Conservation (phyloP, 2,329 filamentous ascomycete genomes). For the Clarireedia hainanense region DNA sequence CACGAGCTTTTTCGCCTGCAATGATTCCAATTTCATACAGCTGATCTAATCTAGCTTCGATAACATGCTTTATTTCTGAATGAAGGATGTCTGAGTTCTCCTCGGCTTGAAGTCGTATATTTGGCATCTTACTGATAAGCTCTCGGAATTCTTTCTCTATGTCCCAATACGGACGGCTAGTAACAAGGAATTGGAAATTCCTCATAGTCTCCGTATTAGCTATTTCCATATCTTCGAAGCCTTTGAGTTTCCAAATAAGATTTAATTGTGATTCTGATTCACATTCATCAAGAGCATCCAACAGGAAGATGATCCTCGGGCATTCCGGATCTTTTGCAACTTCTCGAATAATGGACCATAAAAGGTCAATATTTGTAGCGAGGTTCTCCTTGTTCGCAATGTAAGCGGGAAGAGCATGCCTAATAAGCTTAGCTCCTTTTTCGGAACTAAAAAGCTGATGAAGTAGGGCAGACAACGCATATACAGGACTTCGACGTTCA, state of each 20-base stretch:
- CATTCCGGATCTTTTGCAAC: constrained; percentile 1
- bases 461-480: constrained; percentile 2
- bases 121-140: background rate
- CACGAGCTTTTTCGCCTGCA: background rate
- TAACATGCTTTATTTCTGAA: constrained; percentile 9
- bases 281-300: constrained; percentile 10
- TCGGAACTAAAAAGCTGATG: constrained; percentile 7
- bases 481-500: background rate
- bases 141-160: constrained; percentile 1
- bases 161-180: constrained; percentile 7
- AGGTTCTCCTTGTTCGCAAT: background rate
- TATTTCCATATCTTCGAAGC: background rate
- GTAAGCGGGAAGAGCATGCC: background rate
- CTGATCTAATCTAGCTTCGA: background rate
- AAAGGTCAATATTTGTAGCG: background rate
- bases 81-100: background rate
- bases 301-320: constrained; percentile 1
- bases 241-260: background rate
- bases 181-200: constrained; percentile 4
- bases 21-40: background rate
- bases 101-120: constrained; percentile 6
- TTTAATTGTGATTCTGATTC: background rate
- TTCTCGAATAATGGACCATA: constrained; percentile 1
- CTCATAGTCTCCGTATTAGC: background rate
- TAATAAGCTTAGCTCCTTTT: background rate